Conservation (phyloP, 1,284 basidiomycete species). For the Tremellales sp. region DNA sequence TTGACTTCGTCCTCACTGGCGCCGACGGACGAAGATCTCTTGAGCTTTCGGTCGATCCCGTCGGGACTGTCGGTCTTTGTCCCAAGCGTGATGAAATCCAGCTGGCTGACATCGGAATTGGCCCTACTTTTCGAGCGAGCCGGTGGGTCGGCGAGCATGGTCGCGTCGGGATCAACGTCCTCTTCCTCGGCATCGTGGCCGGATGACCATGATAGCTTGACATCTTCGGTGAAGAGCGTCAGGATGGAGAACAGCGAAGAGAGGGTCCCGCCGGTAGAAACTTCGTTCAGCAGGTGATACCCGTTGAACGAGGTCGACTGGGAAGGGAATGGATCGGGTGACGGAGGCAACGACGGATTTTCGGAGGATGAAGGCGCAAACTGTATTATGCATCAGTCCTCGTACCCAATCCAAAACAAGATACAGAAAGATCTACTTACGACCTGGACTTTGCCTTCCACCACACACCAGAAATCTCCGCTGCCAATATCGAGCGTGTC, state of each 20-base stretch:
- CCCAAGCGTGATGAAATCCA: slow-evolving; percentile 29
- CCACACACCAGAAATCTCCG: slow-evolving; percentile 92
- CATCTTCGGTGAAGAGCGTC: slow-evolving; percentile 91
- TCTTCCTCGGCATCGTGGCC: slow-evolving; percentile 46
- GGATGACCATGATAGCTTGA: slow-evolving; percentile 76
- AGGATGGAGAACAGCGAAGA: slow-evolving; percentile 96
- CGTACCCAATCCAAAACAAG: background rate
- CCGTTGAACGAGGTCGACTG: slow-evolving; percentile 62
- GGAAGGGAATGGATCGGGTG: slow-evolving; percentile 25
- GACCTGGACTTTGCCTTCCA: slow-evolving; percentile 69
- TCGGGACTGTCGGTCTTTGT: slow-evolving; percentile 7
- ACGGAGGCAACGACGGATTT: slow-evolving; percentile 11
- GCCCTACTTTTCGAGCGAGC: slow-evolving; percentile 25
- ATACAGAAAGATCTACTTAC: slow-evolving; percentile 19
- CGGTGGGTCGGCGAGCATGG: background rate
- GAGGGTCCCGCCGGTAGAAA: slow-evolving; percentile 88
- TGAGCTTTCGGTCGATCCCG: slow-evolving; percentile 1
- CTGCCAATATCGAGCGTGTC: slow-evolving; percentile 80
- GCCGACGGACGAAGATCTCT: background rate
- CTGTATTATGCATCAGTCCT: slow-evolving; percentile 17
- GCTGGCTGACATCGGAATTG: slow-evolving; percentile 47
- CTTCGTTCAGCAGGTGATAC: slow-evolving; percentile 89
- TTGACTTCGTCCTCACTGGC: background rate
- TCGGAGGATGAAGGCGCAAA: slow-evolving; percentile 57
- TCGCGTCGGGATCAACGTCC: slow-evolving; percentile 18